phyloP scores from a whole-genome alignment of 768 basidiomycete species.

The Trametes cubensis region DNA sequence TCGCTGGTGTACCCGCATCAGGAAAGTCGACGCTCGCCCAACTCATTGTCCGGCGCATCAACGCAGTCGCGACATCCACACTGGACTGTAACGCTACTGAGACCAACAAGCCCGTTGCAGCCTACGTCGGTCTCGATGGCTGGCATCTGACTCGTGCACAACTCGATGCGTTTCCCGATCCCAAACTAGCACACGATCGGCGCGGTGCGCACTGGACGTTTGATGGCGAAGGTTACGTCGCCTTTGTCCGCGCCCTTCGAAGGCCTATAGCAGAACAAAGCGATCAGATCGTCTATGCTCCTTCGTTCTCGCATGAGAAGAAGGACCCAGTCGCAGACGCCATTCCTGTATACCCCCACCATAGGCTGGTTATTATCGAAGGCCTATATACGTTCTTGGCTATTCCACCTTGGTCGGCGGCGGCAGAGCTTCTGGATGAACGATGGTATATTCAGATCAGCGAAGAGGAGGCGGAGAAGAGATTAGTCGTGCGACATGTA shows the following conservation, averaged over 20 bases:
- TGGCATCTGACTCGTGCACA: constrained; percentile 87
- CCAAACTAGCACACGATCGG: constrained; percentile 73
- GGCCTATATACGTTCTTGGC: constrained; percentile 85
- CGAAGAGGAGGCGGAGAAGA: constrained; percentile 51
- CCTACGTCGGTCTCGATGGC: constrained; percentile 84
- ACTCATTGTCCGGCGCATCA: constrained; percentile 56
- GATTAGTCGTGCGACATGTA: constrained; percentile 77
- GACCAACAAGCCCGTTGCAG: constrained; percentile 39
- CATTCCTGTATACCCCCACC: constrained; percentile 56
- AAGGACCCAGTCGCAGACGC: constrained; percentile 80
- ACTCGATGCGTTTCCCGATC: constrained; percentile 76
- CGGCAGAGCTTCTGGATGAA: constrained; percentile 69
- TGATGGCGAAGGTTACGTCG: constrained; percentile 69
- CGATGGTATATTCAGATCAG: constrained; percentile 74
- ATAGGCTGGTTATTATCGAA: constrained; percentile 85
- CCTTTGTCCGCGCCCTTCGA: constrained; percentile 64
- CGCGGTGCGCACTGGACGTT: constrained; percentile 94
- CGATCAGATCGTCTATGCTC: constrained; percentile 54
- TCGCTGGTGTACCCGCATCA: constrained; percentile 81
- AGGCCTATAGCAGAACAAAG: constrained; percentile 25
- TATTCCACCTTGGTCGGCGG: constrained; percentile 72
- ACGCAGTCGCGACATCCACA: constrained; percentile 32
- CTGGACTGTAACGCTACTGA: neutral
- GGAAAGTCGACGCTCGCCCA: constrained; percentile 82
- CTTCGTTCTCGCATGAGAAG: constrained; percentile 83